A percentile compares a stretch with the other conserved stretches of the same genome.
These are phyloP conservation scores for Scheffersomyces parashehatae DNA, from an alignment of 1,139 yeast species.

Conservation along the genomic window DNA sequence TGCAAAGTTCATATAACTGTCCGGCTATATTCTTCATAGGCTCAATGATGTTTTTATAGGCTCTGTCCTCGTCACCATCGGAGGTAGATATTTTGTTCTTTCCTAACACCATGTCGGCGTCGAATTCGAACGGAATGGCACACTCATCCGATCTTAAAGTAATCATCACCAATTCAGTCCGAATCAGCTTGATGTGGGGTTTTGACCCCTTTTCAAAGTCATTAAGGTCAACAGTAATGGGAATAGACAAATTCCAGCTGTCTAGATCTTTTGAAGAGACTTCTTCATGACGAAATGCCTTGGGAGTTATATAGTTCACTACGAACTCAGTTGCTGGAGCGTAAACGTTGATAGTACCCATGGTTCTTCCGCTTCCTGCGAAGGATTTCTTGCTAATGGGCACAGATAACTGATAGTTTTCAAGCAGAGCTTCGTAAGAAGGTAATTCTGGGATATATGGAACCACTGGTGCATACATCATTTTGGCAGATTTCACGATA, in stretches of 20 bases:
- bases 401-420: background rate
- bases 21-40: slow-evolving; percentile 9
- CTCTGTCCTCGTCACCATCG: slow-evolving; percentile 6
- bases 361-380: background rate
- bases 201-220: background rate
- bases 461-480: slow-evolving; percentile 3
- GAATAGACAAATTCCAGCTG: slow-evolving; percentile 14
- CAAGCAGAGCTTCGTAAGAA: background rate
- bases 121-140: slow-evolving; percentile 14
- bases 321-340: background rate
- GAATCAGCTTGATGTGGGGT: slow-evolving; percentile 8
- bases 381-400: background rate
- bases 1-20: slow-evolving; percentile 5
- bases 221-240: slow-evolving; percentile 7
- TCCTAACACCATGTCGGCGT: slow-evolving; percentile 12
- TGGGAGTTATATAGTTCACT: background rate
- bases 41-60: slow-evolving; percentile 9
- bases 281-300: slow-evolving; percentile 8
- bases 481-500: slow-evolving; percentile 7
- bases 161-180: slow-evolving; percentile 13
- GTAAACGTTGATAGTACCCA: background rate
- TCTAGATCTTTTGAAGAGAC: slow-evolving; percentile 8
- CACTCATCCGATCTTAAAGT: slow-evolving; percentile 10
- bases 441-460: background rate
- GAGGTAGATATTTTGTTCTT: slow-evolving; percentile 1